Evolutionary conservation across 208 protist genomes (phyloP), one percentile per base, ranked within the genome.

Genomic region (Trichomonas tenax): DNA sequence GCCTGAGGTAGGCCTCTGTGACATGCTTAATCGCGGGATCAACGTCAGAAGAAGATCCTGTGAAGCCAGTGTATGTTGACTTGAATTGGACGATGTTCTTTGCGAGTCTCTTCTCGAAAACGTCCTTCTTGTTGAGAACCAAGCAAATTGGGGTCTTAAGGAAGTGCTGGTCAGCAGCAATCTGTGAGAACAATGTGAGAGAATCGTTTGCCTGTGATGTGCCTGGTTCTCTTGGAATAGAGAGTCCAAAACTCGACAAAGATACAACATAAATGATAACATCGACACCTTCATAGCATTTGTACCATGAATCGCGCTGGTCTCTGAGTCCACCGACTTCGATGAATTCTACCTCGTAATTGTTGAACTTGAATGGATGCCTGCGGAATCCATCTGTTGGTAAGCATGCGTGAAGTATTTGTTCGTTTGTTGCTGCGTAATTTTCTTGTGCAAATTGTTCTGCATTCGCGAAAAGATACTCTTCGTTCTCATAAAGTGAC

Each of bases 301-400:
- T 89, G 10, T 88, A 48, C 96, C 96, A 97, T 90, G 96, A 97
- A n/a, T 82, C 38, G 15, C 97, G 41, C 48, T 97, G 95, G 36
- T 26, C 90, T 44, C 96, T 86, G 40, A 97, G 97, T 45, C 97
- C 97, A 96, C 97, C 97, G 34, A 97, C 97, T 38, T 97, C 97
- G 23, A 97, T 45, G 21, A 97, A 11, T 95, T 95, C 95, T 2
- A 82, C 51, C 46, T 96, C 38, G 26, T 72, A 17, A 49, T 95
- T 23, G 21, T 72, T 72, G 21, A 46, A 41, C 15, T 44, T 15
- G 84, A 96, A 82, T 44, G 96, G 2, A 8, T 45, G 10, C 10
- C 58, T 58, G 10, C 3, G 31, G 21, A 96, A 96, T 0, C 84
- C 84, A 72, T 21, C 36, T 45, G 88, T 81, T n/a, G 34, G 8